Evolutionary conservation across 2,329 filamentous ascomycete species (phyloP).

Genomic region (Penicillium sp.): DNA sequence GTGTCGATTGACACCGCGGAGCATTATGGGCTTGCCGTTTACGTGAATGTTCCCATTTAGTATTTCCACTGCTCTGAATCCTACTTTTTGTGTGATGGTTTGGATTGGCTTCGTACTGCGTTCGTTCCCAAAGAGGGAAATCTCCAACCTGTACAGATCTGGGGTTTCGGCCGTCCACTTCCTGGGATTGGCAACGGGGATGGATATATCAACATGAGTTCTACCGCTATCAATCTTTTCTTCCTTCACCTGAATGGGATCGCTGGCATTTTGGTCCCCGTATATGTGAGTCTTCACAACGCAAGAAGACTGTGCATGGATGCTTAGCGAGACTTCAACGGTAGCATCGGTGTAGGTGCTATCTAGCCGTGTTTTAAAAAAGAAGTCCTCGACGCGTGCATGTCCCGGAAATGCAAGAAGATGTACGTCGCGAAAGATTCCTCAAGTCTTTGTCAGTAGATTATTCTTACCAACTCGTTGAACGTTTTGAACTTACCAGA

Average conservation of each 20-base stretch:
- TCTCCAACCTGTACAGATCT: conserved; percentile 52
- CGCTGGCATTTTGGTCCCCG: neutral
- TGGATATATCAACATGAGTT: conserved; percentile 22
- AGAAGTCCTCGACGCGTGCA: conserved; percentile 57
- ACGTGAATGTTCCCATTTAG: conserved; percentile 53
- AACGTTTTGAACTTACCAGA: conserved; percentile 46
- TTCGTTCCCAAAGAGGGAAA: conserved; percentile 18
- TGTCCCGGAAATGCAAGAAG: conserved; percentile 54
- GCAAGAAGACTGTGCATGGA: conserved; percentile 28
- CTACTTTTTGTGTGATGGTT: conserved; percentile 51
- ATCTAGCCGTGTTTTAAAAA: conserved; percentile 54
- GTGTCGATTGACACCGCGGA: conserved; percentile 65
- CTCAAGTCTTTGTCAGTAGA: conserved; percentile 21
- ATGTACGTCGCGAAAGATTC: conserved; percentile 64
- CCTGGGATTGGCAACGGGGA: conserved; percentile 50
- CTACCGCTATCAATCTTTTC: conserved; percentile 18
- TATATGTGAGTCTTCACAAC: conserved; percentile 15
- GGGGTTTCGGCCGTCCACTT: conserved; percentile 68
- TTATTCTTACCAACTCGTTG: neutral
- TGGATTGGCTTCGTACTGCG: conserved; percentile 12
- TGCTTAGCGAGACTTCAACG: conserved; percentile 48
- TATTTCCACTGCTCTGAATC: conserved; percentile 60
- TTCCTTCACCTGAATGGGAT: neutral
- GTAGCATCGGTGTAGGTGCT: conserved; percentile 48
- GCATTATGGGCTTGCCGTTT: conserved; percentile 58